Percentiles rank a stretch among this genome's conserved stretches.
Evolutionary conservation across 2,329 filamentous ascomycete genomes (phyloP).

Genomic region (Monosporascus ibericus): DNA sequence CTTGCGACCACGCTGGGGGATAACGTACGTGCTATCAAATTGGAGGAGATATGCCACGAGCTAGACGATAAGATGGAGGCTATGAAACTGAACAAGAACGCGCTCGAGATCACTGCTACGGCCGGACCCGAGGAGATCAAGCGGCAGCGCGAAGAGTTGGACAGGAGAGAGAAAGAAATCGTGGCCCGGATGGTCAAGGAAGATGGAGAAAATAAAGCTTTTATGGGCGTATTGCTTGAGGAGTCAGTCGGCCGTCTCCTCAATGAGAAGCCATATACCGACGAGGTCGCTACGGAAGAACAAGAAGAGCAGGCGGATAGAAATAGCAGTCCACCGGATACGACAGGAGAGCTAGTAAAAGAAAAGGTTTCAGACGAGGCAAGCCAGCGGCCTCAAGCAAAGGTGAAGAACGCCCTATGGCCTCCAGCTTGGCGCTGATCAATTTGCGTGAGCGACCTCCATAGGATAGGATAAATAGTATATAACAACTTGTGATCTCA

Average conservation of each 20-base stretch:
- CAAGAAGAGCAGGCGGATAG: neutral
- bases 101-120: conserved; percentile 20
- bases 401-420: too few relatives aligned
- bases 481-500: too few relatives aligned
- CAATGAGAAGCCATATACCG: conserved; percentile 3
- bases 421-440: too few relatives aligned
- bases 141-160: conserved; percentile 28
- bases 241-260: conserved; percentile 15
- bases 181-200: conserved; percentile 20
- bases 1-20: conserved; percentile 25
- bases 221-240: conserved; percentile 25
- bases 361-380: too few relatives aligned
- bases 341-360: too few relatives aligned
- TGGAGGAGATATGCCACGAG: conserved; percentile 23
- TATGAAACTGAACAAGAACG: conserved; percentile 28
- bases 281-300: neutral
- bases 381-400: too few relatives aligned
- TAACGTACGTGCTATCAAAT: conserved; percentile 16
- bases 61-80: conserved; percentile 23
- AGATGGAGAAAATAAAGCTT: conserved; percentile 21
- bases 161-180: conserved; percentile 25
- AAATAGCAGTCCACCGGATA: neutral
- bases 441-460: too few relatives aligned
- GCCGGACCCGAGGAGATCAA: conserved; percentile 25
- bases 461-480: too few relatives aligned